Base-by-base conservation (phyloP, 306 rosid genomes). In the Hippophae rhamnoides region DNA sequence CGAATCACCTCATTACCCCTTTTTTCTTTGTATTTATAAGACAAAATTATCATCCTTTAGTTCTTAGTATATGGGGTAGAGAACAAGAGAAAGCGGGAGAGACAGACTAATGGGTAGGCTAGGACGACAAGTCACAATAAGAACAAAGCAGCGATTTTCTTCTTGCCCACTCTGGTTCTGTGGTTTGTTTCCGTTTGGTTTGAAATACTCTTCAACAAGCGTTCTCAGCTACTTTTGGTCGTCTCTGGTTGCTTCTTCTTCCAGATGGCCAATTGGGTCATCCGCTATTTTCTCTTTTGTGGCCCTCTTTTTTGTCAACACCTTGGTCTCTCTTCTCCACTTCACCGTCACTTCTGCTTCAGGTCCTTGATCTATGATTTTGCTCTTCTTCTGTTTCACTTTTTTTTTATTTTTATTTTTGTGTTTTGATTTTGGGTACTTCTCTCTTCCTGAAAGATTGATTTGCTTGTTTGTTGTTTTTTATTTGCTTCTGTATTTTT, bases 261-360 rank as follows among this genome's bases (percentile, higher is more conserved):
- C 81, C 92, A 85, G 13, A 47, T 71, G 7, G 85, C 83, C 56
- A 85, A 88, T 61, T 73, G 59, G 68, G 50, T 82, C 53, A n/a
- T 78, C 47, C 83, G 93, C 10, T 9, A 56, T 65, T 60, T 78
- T 66, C 52, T 70, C 69, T 70, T 78, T n/a, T 67, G 53, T 31
- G 89, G 87, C 54, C 80, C 86, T 57, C 86, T 87, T 66, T 81
- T 87, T 45, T 18, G 89, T 87, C 57, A 90, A 87, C 70, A 92
- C 96, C 73, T 61, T 86, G 7, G 98, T 90, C 41, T 90, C 98
- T 27, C 98, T 90, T 62, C 79, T 90, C 18, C 98, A 90, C 67
- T 85, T 94, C 69, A 8, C 62, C 52, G 14, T 86, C 60, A 87
- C 92, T 58, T 85, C 95, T 14, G 52, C 81, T 65, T 87, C 96